Percentiles rank a stretch among this genome's conserved stretches.
These are phyloP conservation scores for Termitomyces sp. DNA, from an alignment of 768 basidiomycete species.

Conservation along the genomic window DNA sequence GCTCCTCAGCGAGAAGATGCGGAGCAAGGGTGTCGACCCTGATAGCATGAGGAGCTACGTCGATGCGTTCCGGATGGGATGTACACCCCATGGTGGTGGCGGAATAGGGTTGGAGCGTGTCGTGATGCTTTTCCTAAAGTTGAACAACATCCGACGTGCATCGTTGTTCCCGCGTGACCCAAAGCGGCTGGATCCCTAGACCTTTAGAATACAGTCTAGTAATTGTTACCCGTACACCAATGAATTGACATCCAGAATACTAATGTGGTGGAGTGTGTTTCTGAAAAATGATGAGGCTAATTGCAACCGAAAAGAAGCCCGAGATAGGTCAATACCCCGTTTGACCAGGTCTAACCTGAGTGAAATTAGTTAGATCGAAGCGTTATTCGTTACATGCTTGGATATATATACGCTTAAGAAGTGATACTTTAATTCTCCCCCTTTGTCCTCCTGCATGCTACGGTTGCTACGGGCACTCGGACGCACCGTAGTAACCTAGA, in stretches of 20 bases:
- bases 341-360: constrained; percentile 11
- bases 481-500: not conserved
- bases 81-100: constrained; percentile 94
- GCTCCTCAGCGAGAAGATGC: constrained; percentile 82
- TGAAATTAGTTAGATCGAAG: constrained; percentile 19
- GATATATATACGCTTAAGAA: constrained; percentile 5
- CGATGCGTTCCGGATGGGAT: constrained; percentile 92
- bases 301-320: constrained; percentile 28
- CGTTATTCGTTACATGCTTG: constrained; percentile 9
- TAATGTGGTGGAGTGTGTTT: not conserved
- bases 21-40: constrained; percentile 82
- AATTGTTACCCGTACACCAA: constrained; percentile 1
- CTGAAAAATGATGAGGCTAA: constrained; percentile 1
- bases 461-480: not conserved
- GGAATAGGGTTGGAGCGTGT: constrained; percentile 95
- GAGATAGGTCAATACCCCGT: constrained; percentile 15
- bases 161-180: constrained; percentile 97
- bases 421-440: constrained; percentile 3
- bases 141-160: constrained; percentile 91
- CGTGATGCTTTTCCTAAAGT: constrained; percentile 94
- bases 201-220: constrained; percentile 40
- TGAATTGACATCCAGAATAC: not conserved
- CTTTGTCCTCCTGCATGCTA: constrained; percentile 4
- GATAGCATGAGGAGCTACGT: constrained; percentile 88
- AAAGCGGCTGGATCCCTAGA: constrained; percentile 83